Evolutionary conservation across 345 rosid genomes (phyloP).

Genomic region (Clausena lansium): DNA sequence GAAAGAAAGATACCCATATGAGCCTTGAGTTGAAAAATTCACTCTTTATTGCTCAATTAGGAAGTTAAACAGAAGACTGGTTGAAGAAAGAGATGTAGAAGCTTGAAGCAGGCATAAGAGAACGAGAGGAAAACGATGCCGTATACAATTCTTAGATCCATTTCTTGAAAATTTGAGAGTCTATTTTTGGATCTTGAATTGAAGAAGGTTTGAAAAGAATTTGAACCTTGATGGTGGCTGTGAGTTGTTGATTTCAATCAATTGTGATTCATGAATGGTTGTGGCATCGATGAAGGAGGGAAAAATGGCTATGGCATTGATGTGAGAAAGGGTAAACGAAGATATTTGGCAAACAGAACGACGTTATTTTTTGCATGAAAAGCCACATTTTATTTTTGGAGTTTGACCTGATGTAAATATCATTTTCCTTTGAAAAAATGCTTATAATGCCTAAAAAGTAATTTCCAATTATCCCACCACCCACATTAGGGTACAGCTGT

Average conservation of each 20-base stretch:
- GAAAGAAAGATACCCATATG: background rate
- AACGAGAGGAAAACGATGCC: conserved; percentile 46
- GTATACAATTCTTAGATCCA: conserved; percentile 44
- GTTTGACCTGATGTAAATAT: too few relatives aligned
- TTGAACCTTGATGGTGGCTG: background rate
- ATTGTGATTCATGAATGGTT: too few relatives aligned
- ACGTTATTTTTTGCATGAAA: too few relatives aligned
- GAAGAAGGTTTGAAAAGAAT: background rate
- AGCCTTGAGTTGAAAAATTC: background rate
- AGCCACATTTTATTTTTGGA: too few relatives aligned
- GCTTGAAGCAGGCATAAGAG: conserved; percentile 60
- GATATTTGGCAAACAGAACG: too few relatives aligned
- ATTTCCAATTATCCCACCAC: background rate
- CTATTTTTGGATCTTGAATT: background rate
- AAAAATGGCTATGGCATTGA: too few relatives aligned
- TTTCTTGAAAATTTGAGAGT: too few relatives aligned
- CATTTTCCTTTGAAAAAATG: too few relatives aligned
- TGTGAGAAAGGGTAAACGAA: too few relatives aligned
- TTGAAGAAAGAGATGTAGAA: conserved; percentile 50
- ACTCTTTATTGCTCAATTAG: background rate
- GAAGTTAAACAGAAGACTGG: conserved; percentile 48
- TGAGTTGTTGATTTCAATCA: too few relatives aligned
- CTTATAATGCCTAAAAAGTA: too few relatives aligned
- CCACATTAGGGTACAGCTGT: background rate
- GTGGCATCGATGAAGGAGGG: too few relatives aligned